These are phyloP conservation scores for Tarenaya hassleriana DNA, from an alignment of 345 rosid genomes.

Conservation along the genomic window DNA sequence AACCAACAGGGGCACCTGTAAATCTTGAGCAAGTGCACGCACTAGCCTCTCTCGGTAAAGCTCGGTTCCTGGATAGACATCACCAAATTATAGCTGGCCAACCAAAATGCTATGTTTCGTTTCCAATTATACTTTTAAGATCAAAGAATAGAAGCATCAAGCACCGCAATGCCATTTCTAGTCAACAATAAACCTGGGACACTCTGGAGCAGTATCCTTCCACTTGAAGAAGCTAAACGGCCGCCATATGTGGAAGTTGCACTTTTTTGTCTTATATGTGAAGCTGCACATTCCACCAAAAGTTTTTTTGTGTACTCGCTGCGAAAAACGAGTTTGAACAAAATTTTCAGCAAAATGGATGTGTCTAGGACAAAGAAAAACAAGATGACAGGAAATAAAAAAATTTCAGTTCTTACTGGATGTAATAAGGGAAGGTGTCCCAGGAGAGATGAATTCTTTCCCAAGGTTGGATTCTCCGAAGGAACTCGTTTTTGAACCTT, in stretches of 20 bases:
- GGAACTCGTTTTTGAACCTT: constrained; percentile 69
- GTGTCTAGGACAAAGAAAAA: background rate
- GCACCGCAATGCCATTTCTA: background rate
- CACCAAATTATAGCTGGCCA: constrained; percentile 12
- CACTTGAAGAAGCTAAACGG: constrained; percentile 75
- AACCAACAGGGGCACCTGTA: constrained; percentile 74
- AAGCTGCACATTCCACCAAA: constrained; percentile 79
- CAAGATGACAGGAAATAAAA: constrained; percentile 7
- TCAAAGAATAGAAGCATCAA: constrained; percentile 9
- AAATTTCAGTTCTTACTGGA: constrained; percentile 52
- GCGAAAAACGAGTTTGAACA: constrained; percentile 19
- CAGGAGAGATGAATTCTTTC: constrained; percentile 81
- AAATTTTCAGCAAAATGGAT: constrained; percentile 14
- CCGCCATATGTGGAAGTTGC: constrained; percentile 55
- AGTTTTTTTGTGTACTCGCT: constrained; percentile 71
- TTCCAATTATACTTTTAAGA: background rate
- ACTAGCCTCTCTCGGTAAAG: constrained; percentile 91
- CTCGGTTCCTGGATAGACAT: constrained; percentile 64
- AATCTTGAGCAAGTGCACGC: constrained; percentile 80
- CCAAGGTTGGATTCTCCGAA: constrained; percentile 86
- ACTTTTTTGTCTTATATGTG: constrained; percentile 71
- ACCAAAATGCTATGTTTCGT: constrained; percentile 12
- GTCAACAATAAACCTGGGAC: constrained; percentile 57
- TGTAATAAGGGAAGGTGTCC: constrained; percentile 88
- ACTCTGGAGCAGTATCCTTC: constrained; percentile 86